These are phyloP conservation scores for Apodospora peruviana DNA, from an alignment of 495 filamentous ascomycete genomes.

Conservation along the genomic window DNA sequence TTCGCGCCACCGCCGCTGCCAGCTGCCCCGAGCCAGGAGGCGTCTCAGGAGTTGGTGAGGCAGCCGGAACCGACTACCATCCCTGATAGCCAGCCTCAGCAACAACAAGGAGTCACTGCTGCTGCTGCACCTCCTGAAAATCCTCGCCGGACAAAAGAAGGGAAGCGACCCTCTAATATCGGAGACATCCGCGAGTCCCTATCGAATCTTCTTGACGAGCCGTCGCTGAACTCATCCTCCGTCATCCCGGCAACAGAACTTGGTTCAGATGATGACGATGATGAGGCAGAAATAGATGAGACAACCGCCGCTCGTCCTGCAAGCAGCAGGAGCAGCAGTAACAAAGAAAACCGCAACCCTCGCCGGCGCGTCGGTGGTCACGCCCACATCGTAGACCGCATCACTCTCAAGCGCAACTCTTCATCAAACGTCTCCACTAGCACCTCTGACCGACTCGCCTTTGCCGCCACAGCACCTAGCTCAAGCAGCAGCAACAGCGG, in stretches of 20 bases:
- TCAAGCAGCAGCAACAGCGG: constrained; percentile 33
- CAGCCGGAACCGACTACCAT: constrained; percentile 23
- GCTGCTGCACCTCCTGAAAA: no score
- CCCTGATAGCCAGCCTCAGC: constrained; percentile 41
- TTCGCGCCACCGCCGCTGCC: constrained; percentile 42
- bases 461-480: constrained; percentile 38
- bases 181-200: constrained; percentile 74
- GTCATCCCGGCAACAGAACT: constrained; percentile 40
- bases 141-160: constrained; percentile 58
- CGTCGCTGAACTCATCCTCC: constrained; percentile 26
- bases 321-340: constrained; percentile 8
- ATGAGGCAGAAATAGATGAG: neutral
- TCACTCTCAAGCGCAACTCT: constrained; percentile 63
- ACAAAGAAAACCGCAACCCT: constrained; percentile 39
- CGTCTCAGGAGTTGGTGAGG: constrained; percentile 25
- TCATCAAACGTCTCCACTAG: constrained; percentile 40
- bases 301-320: no score
- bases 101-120: neutral
- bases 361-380: constrained; percentile 43
- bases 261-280: constrained; percentile 35
- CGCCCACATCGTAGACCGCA: constrained; percentile 68
- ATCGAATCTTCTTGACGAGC: constrained; percentile 74
- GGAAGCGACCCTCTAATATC: constrained; percentile 59
- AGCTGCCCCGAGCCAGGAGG: constrained; percentile 11
- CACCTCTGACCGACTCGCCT: constrained; percentile 47